phyloP scores from a whole-genome alignment of 2,329 filamentous ascomycete genomes.

The Myriangium duriaei region DNA sequence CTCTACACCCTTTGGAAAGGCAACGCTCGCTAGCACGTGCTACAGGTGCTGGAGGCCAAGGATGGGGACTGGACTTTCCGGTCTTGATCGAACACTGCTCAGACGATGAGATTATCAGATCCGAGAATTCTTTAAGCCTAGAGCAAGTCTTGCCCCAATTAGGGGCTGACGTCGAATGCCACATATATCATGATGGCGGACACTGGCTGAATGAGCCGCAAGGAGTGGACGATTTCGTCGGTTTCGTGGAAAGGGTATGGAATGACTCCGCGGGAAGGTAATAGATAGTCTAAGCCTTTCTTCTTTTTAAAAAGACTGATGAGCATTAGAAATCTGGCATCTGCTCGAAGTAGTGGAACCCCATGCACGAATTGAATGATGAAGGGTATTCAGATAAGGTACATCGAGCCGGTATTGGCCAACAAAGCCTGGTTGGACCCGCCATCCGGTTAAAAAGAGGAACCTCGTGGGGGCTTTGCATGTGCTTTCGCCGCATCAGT shows the following conservation, averaged over 20 bases:
- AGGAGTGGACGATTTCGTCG: slow-evolving; percentile 15
- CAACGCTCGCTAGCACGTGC: background rate
- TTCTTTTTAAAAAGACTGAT: no score
- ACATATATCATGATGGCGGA: slow-evolving; percentile 13
- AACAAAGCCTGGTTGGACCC: no score
- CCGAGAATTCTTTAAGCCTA: slow-evolving; percentile 11
- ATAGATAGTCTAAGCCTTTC: no score
- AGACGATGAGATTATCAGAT: slow-evolving; percentile 15
- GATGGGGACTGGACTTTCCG: slow-evolving; percentile 6
- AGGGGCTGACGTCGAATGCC: slow-evolving; percentile 14
- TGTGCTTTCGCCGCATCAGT: no score
- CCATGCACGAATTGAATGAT: no score
- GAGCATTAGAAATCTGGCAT: no score
- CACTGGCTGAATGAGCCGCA: slow-evolving; percentile 17
- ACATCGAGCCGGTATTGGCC: no score
- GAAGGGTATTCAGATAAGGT: no score
- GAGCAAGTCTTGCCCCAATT: slow-evolving; percentile 7
- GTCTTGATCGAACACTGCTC: slow-evolving; percentile 14
- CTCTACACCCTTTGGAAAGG: background rate
- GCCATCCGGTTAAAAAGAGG: no score
- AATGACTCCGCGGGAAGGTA: no score
- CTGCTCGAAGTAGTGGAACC: no score
- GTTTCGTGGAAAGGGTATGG: slow-evolving; percentile 8
- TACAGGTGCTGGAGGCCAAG: background rate
- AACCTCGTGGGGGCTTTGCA: no score